A percentile compares a stretch with the other conserved stretches of the same genome.
Conservation (phyloP, 2,329 filamentous ascomycete genomes). For the Penicillium sp. region DNA sequence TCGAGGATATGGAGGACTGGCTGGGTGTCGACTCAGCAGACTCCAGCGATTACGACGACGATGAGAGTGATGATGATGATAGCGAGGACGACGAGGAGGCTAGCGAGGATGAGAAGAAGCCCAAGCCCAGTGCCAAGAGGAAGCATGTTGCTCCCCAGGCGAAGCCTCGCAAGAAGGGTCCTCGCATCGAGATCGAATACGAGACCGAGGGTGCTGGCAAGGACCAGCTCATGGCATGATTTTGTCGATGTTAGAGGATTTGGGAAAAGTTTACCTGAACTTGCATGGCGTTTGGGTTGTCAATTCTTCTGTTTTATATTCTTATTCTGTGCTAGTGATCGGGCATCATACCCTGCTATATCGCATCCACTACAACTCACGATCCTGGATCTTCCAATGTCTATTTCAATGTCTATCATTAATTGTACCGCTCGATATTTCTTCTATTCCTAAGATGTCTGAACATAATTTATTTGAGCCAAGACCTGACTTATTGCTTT, state of each 20-base stretch:
- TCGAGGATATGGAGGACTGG: constrained; percentile 98
- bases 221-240: constrained; percentile 47
- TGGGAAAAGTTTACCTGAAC: constrained; percentile 28
- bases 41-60: constrained; percentile 48
- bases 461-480: background rate
- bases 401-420: background rate
- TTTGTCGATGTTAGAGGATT: constrained; percentile 5
- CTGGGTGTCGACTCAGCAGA: constrained; percentile 68
- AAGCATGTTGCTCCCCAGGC: constrained; percentile 55
- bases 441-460: background rate
- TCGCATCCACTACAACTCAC: constrained; percentile 31
- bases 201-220: constrained; percentile 66
- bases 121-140: constrained; percentile 53
- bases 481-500: background rate
- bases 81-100: constrained; percentile 40
- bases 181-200: constrained; percentile 73
- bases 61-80: constrained; percentile 57
- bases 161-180: constrained; percentile 62
- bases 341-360: constrained; percentile 37
- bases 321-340: constrained; percentile 25
- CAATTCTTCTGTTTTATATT: constrained; percentile 16
- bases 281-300: constrained; percentile 37
- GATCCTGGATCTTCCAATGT: constrained; percentile 13
- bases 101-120: constrained; percentile 49
- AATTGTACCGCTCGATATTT: background rate